Base-by-base conservation (phyloP, 176 grass and related monocot species). In the Alloteropsis semialata region DNA sequence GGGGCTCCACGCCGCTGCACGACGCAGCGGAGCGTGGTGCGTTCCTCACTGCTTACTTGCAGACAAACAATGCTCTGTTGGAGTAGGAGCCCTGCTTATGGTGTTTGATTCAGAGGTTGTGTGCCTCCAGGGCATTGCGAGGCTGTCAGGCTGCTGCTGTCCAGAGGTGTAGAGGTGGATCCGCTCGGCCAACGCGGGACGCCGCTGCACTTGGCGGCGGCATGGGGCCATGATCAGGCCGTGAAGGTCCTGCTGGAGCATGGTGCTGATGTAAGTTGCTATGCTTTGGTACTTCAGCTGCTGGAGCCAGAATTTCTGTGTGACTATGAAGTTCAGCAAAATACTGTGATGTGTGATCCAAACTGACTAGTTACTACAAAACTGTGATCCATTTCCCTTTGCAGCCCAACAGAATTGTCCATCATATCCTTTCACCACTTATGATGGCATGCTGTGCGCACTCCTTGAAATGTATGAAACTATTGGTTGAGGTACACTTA, bases 251-350 rank as follows among this genome's bases (percentile, higher is more conserved):
- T 88, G 49, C 71, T 91, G 61, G 74, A 84, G 6, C 73, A 72
- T 83, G 65, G 72, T 51, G 89, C 89, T 13, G 59, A 88, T 80
- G 85, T 91, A 91, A 87, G 78, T 66, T 73, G n/a, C n/a, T n/a
- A n/a, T n/a, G n/a, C n/a, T n/a, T n/a, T n/a, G n/a, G n/a, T n/a
- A n/a, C n/a, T n/a, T n/a, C n/a, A n/a, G n/a, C n/a, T n/a, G n/a
- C n/a, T n/a, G n/a, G n/a, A n/a, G n/a, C 6, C 28, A 32, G 8
- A 11, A 6, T 49, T 45, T 44, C 54, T 70, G 33, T 7, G n/a
- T 43, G 13, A 10, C 43, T 10, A 24, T 68, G 65, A 14, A 41
- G 15, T 60, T 29, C 15, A 4, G 14, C 46, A 60, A 4, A 29
- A 12, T 4, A 29, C 57, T n/a, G 6, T 28, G 14, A 60, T 30